phyloP scores from a whole-genome alignment of 371 early-diverging fungal species.

The Blakeslea trispora region DNA sequence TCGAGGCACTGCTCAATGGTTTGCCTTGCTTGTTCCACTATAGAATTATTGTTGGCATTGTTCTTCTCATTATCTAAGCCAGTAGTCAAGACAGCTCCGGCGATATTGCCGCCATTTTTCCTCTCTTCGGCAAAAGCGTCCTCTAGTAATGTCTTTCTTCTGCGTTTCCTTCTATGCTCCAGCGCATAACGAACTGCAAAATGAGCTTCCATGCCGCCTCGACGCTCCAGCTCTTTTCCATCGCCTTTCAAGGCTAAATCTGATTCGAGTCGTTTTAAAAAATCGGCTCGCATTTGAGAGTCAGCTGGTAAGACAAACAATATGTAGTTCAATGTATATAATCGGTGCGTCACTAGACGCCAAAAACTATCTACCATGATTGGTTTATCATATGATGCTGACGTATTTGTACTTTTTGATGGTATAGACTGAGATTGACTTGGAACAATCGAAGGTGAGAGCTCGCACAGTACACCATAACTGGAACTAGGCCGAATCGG shows the following conservation, averaged over 20 bases:
- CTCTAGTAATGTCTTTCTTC: conserved; percentile 25
- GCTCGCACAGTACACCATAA: conserved; percentile 9
- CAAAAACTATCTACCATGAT: conserved; percentile 29
- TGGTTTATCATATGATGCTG: conserved; percentile 5
- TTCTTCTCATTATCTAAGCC: background rate
- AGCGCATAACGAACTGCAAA: conserved; percentile 48
- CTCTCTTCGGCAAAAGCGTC: conserved; percentile 36
- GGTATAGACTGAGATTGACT: conserved; percentile 22
- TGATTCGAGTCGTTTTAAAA: conserved; percentile 28
- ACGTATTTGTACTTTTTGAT: conserved; percentile 2
- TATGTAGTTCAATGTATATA: conserved; percentile 50
- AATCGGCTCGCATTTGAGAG: conserved; percentile 29
- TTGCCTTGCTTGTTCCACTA: conserved; percentile 37
- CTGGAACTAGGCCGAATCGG: conserved; percentile 21
- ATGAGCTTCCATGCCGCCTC: conserved; percentile 46
- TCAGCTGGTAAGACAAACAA: conserved; percentile 43
- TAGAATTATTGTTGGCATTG: conserved; percentile 1
- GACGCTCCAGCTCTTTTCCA: conserved; percentile 31
- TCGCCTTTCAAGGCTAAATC: conserved; percentile 27
- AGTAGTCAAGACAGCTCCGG: conserved; percentile 18
- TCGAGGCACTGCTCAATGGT: conserved; percentile 47
- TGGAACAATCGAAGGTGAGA: conserved; percentile 8
- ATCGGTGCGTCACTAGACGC: conserved; percentile 40
- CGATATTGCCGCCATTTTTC: conserved; percentile 25
- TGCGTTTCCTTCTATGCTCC: conserved; percentile 20